Base-by-base conservation (phyloP, 2,329 filamentous ascomycete genomes). In the Neofusicoccum parvum region DNA sequence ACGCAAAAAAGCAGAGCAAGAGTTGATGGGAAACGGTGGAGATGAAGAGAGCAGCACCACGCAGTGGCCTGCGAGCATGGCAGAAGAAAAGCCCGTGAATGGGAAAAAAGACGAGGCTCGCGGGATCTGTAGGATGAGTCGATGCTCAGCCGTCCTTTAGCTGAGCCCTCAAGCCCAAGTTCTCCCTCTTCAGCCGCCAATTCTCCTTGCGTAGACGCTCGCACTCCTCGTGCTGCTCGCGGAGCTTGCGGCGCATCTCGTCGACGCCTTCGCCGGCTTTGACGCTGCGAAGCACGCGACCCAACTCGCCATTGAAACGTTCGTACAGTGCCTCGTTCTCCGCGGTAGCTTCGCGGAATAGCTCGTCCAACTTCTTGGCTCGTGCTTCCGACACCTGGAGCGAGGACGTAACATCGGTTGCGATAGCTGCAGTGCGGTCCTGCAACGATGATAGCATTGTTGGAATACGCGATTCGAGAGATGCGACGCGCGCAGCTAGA, bases 291-390 rank as follows among this genome's bases (percentile, higher is more conserved):
- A 93, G 84, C 67, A 97, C 91, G 80, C 91, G 92, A 71, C 87
- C 90, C 54, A 98, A 81, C 79, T 97, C 94, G n/a, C 88, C 87
- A 72, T 97, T 97, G 82, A 97, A 97, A 67, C 89, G 90, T 70
- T 94, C 91, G 77, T 97, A 97, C 64, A 98, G 83, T 36, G 94
- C 86, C 79, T 97, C 94, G 72, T 97, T 98, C 81, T 98, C 94
- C 0, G 92, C 91, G 71, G 89, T 92, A 15, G 89, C 87, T 73
- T 97, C 92, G 69, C 92, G 91, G 80, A 96, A 96, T 60, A 97
- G 81, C 78, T 96, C 91, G 75, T 97, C 94, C 62, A 97, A 87
- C 46, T 90, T 90, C 71, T 89, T 90, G 66, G 90, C 89, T 71
- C 95, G 94, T 66, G 85, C 86, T 75, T 97, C 93, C 14, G 87